These are phyloP conservation scores for Mortierella sp. DNA, from an alignment of 371 early-diverging fungal species.

Conservation along the genomic window DNA sequence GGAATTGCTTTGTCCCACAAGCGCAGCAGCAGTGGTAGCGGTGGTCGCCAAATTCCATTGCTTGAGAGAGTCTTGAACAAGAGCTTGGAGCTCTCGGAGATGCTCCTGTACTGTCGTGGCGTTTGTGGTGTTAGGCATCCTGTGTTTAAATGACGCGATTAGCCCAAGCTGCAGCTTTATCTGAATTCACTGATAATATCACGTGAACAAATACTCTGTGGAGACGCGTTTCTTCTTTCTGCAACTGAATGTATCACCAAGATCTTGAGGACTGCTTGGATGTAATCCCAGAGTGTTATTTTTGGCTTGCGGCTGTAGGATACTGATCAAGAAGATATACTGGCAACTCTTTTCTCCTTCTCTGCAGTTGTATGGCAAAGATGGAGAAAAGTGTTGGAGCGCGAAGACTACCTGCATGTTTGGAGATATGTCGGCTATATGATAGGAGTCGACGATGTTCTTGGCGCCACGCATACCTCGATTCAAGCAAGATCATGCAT, in stretches of 20 bases:
- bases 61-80: constrained; percentile 45
- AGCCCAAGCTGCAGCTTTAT: neutral
- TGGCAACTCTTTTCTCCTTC: constrained; percentile 33
- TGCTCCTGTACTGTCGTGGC: constrained; percentile 54
- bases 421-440: constrained; percentile 47
- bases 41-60: constrained; percentile 50
- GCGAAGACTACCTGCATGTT: constrained; percentile 40
- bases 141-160: constrained; percentile 1
- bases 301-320: neutral
- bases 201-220: neutral
- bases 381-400: constrained; percentile 32
- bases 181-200: neutral
- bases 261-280: too few relatives aligned
- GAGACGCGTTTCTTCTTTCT: neutral
- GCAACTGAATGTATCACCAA: too few relatives aligned
- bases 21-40: constrained; percentile 27
- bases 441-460: constrained; percentile 38
- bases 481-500: constrained; percentile 21
- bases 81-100: constrained; percentile 41
- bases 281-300: too few relatives aligned
- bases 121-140: constrained; percentile 42
- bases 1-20: constrained; percentile 30
- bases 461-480: constrained; percentile 6
- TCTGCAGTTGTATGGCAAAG: constrained; percentile 28
- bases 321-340: constrained; percentile 41